These are phyloP conservation scores for Alliaria petiolata DNA, from an alignment of 345 rosid species.

Conservation along the genomic window DNA sequence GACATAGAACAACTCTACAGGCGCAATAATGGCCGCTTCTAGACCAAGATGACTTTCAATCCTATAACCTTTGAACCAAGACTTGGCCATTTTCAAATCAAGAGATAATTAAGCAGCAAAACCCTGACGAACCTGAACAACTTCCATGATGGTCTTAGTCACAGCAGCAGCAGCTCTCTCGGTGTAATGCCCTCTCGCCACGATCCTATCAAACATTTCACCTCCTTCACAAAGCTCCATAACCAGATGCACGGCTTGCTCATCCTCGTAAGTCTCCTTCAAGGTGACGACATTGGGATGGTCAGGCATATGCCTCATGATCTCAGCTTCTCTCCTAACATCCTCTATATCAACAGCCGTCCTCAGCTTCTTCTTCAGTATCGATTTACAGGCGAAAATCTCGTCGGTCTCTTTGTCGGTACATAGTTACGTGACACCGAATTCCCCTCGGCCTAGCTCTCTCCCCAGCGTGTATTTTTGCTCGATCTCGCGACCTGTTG, in stretches of 20 bases:
- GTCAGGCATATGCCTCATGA: constrained; percentile 84
- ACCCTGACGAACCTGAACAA: constrained; percentile 67
- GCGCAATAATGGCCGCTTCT: background rate
- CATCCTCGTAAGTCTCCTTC: constrained; percentile 88
- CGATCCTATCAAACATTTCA: constrained; percentile 93
- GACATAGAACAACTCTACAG: background rate
- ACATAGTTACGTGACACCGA: constrained; percentile 84
- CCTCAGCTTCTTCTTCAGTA: constrained; percentile 91
- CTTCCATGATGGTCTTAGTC: constrained; percentile 84
- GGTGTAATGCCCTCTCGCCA: constrained; percentile 93
- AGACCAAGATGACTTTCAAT: too few species aligned
- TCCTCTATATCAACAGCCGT: constrained; percentile 91
- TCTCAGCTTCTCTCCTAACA: constrained; percentile 95
- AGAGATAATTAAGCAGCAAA: background rate
- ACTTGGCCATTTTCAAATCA: too few species aligned
- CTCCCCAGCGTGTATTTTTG: constrained; percentile 65
- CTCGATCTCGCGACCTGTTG: constrained; percentile 73
- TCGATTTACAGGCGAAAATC: constrained; percentile 79
- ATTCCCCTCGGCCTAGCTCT: constrained; percentile 99
- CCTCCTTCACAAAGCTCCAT: constrained; percentile 99
- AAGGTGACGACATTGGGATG: constrained; percentile 76
- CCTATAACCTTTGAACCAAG: too few species aligned
- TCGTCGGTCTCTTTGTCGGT: constrained; percentile 58
- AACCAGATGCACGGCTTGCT: constrained; percentile 82
- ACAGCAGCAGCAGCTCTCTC: constrained; percentile 96